A percentile compares a stretch with the other conserved stretches of the same genome.
Evolutionary conservation across 139 green algal genomes (phyloP).

Genomic region (Asterochloris erici): DNA sequence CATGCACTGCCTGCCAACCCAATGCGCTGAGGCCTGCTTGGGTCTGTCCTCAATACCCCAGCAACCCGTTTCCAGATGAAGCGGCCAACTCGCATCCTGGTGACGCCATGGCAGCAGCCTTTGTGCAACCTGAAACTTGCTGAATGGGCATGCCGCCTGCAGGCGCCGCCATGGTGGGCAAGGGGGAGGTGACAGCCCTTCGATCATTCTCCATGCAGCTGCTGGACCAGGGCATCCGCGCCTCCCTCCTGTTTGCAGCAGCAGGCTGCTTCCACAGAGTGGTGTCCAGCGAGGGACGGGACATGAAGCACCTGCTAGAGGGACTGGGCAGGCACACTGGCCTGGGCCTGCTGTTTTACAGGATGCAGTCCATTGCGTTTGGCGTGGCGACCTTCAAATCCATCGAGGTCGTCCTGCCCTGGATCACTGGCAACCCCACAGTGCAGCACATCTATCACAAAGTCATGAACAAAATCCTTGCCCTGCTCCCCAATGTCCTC

Average conservation of each 20-base stretch:
- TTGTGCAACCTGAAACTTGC: not conserved
- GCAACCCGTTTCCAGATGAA: not conserved
- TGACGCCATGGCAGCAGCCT: not conserved
- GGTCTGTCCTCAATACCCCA: not conserved
- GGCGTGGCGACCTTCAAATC: conserved; percentile 2
- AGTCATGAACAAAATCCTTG: not conserved
- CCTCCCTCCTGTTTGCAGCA: conserved; percentile 1
- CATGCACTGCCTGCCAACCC: too few relatives aligned
- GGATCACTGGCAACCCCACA: not conserved
- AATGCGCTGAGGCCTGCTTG: too few relatives aligned
- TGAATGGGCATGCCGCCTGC: not conserved
- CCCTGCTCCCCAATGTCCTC: conserved; percentile 5
- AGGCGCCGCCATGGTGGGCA: conserved; percentile 7
- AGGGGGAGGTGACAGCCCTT: conserved; percentile 1
- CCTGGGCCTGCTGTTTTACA: conserved; percentile 13
- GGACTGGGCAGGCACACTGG: conserved; percentile 6
- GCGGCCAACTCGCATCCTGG: not conserved
- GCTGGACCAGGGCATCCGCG: conserved; percentile 5
- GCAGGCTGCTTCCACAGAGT: conserved; percentile 16
- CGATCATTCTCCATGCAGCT: not conserved
- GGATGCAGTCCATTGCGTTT: conserved; percentile 13
- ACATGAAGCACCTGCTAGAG: conserved; percentile 11
- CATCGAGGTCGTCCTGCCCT: not conserved
- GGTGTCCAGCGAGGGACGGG: not conserved
- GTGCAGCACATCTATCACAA: not conserved